phyloP scores from a whole-genome alignment of 306 rosid genomes.

The Quercus alba region DNA sequence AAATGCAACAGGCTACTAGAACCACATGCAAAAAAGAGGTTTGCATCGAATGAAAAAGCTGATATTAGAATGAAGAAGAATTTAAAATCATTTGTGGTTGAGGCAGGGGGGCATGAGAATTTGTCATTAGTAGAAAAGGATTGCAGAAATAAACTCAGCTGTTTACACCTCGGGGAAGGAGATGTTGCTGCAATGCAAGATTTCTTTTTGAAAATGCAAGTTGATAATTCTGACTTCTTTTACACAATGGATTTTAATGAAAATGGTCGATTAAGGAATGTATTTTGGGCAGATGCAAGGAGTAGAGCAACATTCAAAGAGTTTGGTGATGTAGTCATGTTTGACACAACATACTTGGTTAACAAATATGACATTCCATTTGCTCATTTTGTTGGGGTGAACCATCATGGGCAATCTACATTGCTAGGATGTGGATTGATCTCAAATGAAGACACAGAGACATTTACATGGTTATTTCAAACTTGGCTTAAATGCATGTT shows the following conservation, averaged over 20 bases:
- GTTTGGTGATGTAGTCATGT: neutral
- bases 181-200: neutral
- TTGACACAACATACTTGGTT: slow-evolving; percentile 18
- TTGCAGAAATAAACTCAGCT: neutral
- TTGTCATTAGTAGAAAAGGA: neutral
- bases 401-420: slow-evolving; percentile 15
- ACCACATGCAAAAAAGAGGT: neutral
- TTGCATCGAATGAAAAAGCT: neutral
- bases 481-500: slow-evolving; percentile 23
- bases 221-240: too few relatives aligned
- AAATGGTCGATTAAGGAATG: too few relatives aligned
- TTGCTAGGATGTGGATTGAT: slow-evolving; percentile 7
- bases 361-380: slow-evolving; percentile 11
- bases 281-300: too few relatives aligned
- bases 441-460: neutral
- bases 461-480: slow-evolving; percentile 24
- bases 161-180: neutral
- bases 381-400: neutral
- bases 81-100: neutral
- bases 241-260: too few relatives aligned
- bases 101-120: neutral
- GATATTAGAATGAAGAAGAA: neutral
- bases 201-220: too few relatives aligned
- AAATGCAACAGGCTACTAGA: neutral
- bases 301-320: too few relatives aligned